Conservation (phyloP, 306 rosid species). For the Amphicarpaea edgeworthii region DNA sequence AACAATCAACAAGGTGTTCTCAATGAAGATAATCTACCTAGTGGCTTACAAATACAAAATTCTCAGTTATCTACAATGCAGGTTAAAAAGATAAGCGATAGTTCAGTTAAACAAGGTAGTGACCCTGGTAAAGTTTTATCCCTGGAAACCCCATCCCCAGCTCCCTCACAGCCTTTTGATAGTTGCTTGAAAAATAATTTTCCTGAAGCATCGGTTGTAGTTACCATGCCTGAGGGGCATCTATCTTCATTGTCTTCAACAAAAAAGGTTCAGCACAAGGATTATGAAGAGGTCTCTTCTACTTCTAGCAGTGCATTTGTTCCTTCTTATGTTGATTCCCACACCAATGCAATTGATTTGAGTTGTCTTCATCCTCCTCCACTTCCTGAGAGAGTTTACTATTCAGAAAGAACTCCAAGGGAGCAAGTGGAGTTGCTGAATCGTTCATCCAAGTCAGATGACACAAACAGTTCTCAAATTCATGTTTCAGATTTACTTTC, state of each 20-base stretch:
- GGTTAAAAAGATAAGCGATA: conserved; percentile 50
- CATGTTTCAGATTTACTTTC: conserved; percentile 62
- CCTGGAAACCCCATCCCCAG: conserved; percentile 48
- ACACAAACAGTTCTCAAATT: conserved; percentile 59
- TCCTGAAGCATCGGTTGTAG: conserved; percentile 52
- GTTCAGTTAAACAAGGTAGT: conserved; percentile 56
- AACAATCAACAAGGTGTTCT: conserved; percentile 49
- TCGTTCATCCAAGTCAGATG: conserved; percentile 84
- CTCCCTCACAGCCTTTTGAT: conserved; percentile 49
- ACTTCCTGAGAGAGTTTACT: conserved; percentile 70
- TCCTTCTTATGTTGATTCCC: conserved; percentile 57
- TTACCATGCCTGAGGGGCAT: conserved; percentile 52
- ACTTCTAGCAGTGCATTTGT: conserved; percentile 54
- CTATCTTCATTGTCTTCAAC: conserved; percentile 44
- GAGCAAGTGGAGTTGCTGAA: conserved; percentile 78
- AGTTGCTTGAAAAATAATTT: conserved; percentile 37
- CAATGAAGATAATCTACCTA: conserved; percentile 48
- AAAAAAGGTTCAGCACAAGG: conserved; percentile 58
- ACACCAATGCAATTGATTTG: conserved; percentile 65
- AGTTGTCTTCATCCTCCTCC: conserved; percentile 67
- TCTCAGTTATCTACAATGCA: conserved; percentile 51
- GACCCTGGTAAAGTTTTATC: conserved; percentile 49
- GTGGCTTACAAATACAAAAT: conserved; percentile 53
- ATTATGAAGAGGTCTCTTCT: conserved; percentile 58
- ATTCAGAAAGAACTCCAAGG: conserved; percentile 84